Base-by-base conservation (phyloP, 306 rosid genomes). In the Dalbergia oliveri region DNA sequence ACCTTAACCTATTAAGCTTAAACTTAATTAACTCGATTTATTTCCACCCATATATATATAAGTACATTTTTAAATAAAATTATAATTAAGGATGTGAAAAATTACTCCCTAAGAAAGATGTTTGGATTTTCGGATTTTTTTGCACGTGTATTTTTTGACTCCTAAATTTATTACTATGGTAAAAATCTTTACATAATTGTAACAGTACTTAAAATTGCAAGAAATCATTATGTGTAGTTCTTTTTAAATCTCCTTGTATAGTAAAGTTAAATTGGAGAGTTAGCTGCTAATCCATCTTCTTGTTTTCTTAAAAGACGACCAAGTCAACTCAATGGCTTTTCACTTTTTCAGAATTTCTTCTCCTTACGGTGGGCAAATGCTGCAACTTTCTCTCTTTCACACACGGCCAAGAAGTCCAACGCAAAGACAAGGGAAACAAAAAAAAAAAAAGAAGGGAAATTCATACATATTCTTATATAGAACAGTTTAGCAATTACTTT, bases 271-370 rank as follows among this genome's bases (percentile, higher is more conserved):
- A 14, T 15, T 53, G n/a, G 33, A 13, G 11, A 45, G 18, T 75
- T 75, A 0, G 79, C 49, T n/a, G 61, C 16, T n/a, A 4, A 23
- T 58, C 31, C 78, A 73, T 43, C 43, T 43, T 73, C n/a, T 33
- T 71, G 37, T 16, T 43, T 2, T 43, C 68, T 56, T 9, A 8
- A 41, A 57, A 59, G 6, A 59, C 34, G 11, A 71, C 16, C 18
- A 0, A 14, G 56, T 43, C 75, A 78, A 63, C 78, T 79, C 83
- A 79, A 79, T 70, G 78, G 49, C 43, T 59, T 61, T 62, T 59
- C 0, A 5, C n/a, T 69, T 10, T 12, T 34, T 2, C 23, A 45
- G 2, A 26, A 16, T 49, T 33, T 14, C 2, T 18, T n/a, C n/a
- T n/a, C 37, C 35, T 59, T 47, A 37, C 78, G 21, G 65, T 49